Base-by-base conservation (phyloP, 1,139 yeast species). In the Suhomyces bribrorum region DNA sequence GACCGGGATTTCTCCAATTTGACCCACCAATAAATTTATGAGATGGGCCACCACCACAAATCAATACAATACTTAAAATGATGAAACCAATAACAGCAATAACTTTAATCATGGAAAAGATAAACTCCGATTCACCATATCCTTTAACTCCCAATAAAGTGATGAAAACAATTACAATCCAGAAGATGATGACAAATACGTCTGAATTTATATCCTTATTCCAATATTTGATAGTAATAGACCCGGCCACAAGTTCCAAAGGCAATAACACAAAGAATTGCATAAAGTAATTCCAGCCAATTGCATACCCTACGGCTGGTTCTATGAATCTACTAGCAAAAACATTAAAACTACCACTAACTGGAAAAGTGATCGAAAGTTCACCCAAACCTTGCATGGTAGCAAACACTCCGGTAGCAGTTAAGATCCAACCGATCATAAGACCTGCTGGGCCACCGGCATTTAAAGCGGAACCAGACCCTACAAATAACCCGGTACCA, bases 381-480 rank as follows among this genome's bases (percentile, higher is more conserved):
- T 68, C 74, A 13, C 73, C 73, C 36, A 67, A 56, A 5, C 71
- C 73, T 53, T 66, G 73, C 60, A 68, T 64, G 17, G 73, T 67
- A 18, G 54, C 47, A 23, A 38, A 54, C 8, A 54, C 53, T 16
- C 53, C 51, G 6, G 54, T 50, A 3, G 55, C 51, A 7, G 50
- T 53, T 35, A 53, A 34, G 7, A 38, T 32, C 56, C 56, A 54
- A 7, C 50, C 90, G 27, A 87, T 67, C 31, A 88, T 65, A 31
- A 88, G 64, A 32, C 86, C 83, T 0, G 79, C 88, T 2, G 96
- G 89, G 2, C 96, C 96, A 41, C 90, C 95, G 34, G 66, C 61
- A 30, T 53, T 46, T 46, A 71, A 58, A 14, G 73, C 73, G 15
- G 54, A 45, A 9, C 61, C 62, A 12, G 59, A 50, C 30, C 62